These are phyloP conservation scores for Leccinum disarticulatum DNA, from an alignment of 768 basidiomycete species.

Conservation along the genomic window DNA sequence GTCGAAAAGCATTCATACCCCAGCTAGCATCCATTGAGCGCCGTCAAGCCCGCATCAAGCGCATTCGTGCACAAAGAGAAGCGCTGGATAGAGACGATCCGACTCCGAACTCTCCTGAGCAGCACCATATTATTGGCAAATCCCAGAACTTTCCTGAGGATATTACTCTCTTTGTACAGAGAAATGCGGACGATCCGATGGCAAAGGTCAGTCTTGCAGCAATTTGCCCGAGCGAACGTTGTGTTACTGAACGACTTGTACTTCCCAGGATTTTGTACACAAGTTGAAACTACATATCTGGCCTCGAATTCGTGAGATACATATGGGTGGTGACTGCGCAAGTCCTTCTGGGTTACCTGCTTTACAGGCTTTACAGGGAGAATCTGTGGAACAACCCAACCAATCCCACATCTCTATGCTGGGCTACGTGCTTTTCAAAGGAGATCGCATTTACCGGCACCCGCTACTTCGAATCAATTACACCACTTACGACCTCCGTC, in stretches of 20 bases:
- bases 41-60: neutral
- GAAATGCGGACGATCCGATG: neutral
- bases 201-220: neutral
- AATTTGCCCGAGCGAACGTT: neutral
- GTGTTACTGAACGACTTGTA: neutral
- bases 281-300: neutral
- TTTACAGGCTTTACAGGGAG: neutral
- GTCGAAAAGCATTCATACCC: neutral
- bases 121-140: neutral
- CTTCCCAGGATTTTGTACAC: neutral
- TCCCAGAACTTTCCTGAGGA: neutral
- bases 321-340: neutral
- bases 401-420: neutral
- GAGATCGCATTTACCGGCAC: neutral
- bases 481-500: neutral
- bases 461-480: neutral
- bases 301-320: neutral
- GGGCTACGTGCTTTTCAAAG: neutral
- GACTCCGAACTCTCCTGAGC: neutral
- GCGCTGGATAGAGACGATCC: neutral
- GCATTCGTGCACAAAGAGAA: neutral
- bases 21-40: neutral
- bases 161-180: neutral
- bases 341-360: neutral
- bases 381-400: neutral